Percentiles rank a stretch among this genome's conserved stretches.
Evolutionary conservation across 495 filamentous ascomycete species (phyloP).

Genomic region (Penicillium verhagenii): DNA sequence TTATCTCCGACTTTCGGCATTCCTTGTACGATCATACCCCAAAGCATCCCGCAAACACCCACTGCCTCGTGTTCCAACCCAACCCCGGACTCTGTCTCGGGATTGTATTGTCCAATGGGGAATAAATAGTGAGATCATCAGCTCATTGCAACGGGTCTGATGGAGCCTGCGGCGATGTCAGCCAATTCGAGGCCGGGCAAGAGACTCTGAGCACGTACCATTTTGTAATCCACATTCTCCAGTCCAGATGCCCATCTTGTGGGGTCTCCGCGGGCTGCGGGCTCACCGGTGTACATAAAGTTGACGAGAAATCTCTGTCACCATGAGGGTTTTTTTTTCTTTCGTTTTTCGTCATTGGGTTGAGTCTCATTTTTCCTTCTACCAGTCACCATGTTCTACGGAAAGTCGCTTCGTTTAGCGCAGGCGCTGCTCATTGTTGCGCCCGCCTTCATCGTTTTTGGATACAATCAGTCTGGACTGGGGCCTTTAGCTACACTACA

Average conservation of each 20-base stretch:
- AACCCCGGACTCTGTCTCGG: background rate
- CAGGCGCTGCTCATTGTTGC: constrained; percentile 36
- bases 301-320: background rate
- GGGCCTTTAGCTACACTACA: constrained; percentile 28
- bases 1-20: background rate
- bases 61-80: background rate
- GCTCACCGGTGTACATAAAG: background rate
- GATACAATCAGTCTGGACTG: constrained; percentile 35
- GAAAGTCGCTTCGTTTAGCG: constrained; percentile 22
- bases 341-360: background rate
- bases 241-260: background rate
- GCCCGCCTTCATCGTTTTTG: constrained; percentile 37
- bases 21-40: background rate
- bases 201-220: background rate
- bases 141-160: background rate
- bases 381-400: constrained; percentile 4
- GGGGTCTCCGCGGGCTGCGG: constrained; percentile 1
- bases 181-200: background rate
- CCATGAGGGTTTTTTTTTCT: background rate
- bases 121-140: background rate
- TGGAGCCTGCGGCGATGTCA: background rate
- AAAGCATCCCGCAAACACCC: background rate
- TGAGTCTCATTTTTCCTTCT: background rate
- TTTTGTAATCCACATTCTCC: background rate
- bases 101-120: background rate